A percentile compares a stretch with the other conserved stretches of the same genome.
Conservation (phyloP, 78 protist species). For the Dictyostelium purpureum region DNA sequence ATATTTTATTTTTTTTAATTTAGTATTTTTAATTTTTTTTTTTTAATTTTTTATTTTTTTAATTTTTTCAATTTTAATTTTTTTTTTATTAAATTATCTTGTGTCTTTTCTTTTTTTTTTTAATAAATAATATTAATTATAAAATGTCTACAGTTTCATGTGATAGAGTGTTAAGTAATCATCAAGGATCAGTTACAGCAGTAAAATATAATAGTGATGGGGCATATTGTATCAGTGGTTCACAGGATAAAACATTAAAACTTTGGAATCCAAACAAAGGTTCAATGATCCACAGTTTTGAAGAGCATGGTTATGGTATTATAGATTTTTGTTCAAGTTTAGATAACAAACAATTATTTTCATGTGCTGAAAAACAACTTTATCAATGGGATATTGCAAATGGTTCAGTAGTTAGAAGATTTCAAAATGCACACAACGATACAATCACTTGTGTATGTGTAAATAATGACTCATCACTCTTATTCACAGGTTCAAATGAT, state of each 20-base stretch:
- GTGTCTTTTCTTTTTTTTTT: too few relatives aligned
- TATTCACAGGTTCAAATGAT: slow-evolving; percentile 57
- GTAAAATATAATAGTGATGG: slow-evolving; percentile 50
- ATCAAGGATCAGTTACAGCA: slow-evolving; percentile 53
- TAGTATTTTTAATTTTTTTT: too few relatives aligned
- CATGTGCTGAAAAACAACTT: slow-evolving; percentile 73
- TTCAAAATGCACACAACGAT: slow-evolving; percentile 51
- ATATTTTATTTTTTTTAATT: too few relatives aligned
- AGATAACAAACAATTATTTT: slow-evolving; percentile 38
- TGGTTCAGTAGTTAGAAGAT: slow-evolving; percentile 48
- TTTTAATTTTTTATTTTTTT: too few relatives aligned
- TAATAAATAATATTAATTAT: not conserved
- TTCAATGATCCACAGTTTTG: slow-evolving; percentile 35
- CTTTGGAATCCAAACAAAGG: slow-evolving; percentile 65
- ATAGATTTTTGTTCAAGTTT: not conserved
- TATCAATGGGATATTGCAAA: slow-evolving; percentile 79
- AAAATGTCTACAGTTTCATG: not conserved
- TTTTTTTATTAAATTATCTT: too few relatives aligned
- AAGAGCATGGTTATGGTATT: slow-evolving; percentile 66
- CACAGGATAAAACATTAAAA: slow-evolving; percentile 34
- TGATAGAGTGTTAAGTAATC: slow-evolving; percentile 11
- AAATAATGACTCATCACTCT: slow-evolving; percentile 22
- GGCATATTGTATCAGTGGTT: slow-evolving; percentile 57
- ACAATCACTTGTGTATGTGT: slow-evolving; percentile 61
- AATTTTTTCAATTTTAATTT: too few relatives aligned